Conservation (phyloP, 2,329 filamentous ascomycete species). For the Aspergillus sp. region DNA sequence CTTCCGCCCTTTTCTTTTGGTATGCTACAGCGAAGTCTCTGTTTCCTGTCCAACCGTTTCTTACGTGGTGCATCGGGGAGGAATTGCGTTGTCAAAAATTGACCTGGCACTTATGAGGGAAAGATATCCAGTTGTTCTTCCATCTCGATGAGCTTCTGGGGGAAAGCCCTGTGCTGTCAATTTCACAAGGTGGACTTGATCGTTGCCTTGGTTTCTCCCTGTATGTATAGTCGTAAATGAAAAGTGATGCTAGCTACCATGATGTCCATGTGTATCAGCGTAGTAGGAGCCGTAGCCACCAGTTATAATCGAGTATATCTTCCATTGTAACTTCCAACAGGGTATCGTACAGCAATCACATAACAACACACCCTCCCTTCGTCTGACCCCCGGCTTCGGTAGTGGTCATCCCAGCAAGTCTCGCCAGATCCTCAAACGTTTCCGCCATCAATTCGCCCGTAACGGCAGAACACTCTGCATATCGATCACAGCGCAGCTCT, state of each 20-base stretch:
- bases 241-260: constrained; percentile 35
- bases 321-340: not conserved
- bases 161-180: constrained; percentile 96
- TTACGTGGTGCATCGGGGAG: constrained; percentile 31
- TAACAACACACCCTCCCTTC: constrained; percentile 41
- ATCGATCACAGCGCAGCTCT: constrained; percentile 60
- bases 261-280: constrained; percentile 8
- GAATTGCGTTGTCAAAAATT: constrained; percentile 51
- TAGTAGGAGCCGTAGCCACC: not conserved
- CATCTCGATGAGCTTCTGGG: constrained; percentile 54
- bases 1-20: constrained; percentile 29
- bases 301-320: not conserved
- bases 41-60: constrained; percentile 26
- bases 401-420: constrained; percentile 57
- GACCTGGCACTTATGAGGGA: constrained; percentile 93
- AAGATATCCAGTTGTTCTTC: constrained; percentile 76
- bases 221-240: constrained; percentile 39
- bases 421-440: constrained; percentile 61
- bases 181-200: constrained; percentile 80
- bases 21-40: constrained; percentile 21
- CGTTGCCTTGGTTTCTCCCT: constrained; percentile 66
- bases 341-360: constrained; percentile 30
- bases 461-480: constrained; percentile 62
- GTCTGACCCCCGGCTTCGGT: constrained; percentile 54
- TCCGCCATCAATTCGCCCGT: constrained; percentile 61